Conservation (phyloP, 2,329 filamentous ascomycete species). For the Incumbomyces delicatus region DNA sequence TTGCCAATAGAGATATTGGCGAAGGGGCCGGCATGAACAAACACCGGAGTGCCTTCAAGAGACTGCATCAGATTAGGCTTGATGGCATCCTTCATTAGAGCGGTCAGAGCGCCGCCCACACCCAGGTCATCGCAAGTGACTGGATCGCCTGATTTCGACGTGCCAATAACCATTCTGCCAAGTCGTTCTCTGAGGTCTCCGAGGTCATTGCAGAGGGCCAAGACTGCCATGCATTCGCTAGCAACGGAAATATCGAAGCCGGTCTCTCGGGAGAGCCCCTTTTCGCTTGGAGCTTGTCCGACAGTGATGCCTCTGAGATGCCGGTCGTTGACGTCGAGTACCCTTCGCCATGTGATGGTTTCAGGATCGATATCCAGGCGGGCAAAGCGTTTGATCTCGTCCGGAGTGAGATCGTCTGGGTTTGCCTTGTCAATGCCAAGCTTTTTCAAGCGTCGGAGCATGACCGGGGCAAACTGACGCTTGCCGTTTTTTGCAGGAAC, state of each 20-base stretch:
- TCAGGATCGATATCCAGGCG: conserved; percentile 91
- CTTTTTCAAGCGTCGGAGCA: conserved; percentile 91
- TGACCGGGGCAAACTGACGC: conserved; percentile 75
- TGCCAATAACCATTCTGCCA: conserved; percentile 90
- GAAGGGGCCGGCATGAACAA: conserved; percentile 94
- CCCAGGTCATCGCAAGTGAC: conserved; percentile 95
- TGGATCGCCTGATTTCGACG: conserved; percentile 73
- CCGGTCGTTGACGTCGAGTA: conserved; percentile 93
- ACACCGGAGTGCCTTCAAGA: conserved; percentile 90
- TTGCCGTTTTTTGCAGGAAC: conserved; percentile 85
- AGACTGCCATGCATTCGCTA: conserved; percentile 95
- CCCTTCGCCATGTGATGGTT: conserved; percentile 93
- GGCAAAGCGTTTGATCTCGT: conserved; percentile 82
- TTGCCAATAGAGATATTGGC: conserved; percentile 98
- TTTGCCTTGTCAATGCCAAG: conserved; percentile 92
- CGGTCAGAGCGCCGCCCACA: conserved; percentile 80
- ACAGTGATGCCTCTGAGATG: conserved; percentile 84
- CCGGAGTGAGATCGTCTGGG: conserved; percentile 78
- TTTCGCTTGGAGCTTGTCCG: conserved; percentile 81
- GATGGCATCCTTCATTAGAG: conserved; percentile 94
- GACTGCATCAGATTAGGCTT: conserved; percentile 99
- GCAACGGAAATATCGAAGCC: conserved; percentile 97
- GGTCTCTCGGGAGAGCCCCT: conserved; percentile 76
- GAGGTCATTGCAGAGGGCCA: conserved; percentile 82
- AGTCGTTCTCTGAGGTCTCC: conserved; percentile 85